These are phyloP conservation scores for Elsinoe fawcettii DNA, from an alignment of 2,329 filamentous ascomycete genomes.

Conservation along the genomic window DNA sequence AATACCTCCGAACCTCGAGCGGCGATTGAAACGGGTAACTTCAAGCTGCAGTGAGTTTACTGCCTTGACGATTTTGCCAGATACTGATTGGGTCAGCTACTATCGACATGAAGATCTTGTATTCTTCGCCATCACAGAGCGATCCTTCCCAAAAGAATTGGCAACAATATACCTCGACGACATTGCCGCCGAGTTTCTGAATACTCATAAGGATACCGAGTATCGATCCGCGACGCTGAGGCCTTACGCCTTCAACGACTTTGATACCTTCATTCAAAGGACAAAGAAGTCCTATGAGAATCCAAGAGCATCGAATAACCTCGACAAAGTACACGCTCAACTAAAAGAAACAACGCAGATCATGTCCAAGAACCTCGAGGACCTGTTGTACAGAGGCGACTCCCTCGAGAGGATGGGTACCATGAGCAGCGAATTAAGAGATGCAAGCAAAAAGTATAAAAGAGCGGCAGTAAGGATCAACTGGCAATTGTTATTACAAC, in stretches of 20 bases:
- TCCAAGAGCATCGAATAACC: conserved; percentile 79
- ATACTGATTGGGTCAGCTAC: conserved; percentile 52
- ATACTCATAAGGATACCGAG: conserved; percentile 66
- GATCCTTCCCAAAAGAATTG: conserved; percentile 91
- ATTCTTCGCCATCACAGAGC: conserved; percentile 90
- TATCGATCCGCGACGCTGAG: conserved; percentile 68
- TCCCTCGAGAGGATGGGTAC: conserved; percentile 95
- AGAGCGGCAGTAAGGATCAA: conserved; percentile 92
- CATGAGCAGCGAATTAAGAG: conserved; percentile 74
- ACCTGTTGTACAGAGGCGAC: conserved; percentile 88
- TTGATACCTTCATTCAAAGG: conserved; percentile 91
- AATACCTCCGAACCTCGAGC: conserved; percentile 86
- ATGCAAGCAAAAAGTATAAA: conserved; percentile 92
- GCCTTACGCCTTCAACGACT: conserved; percentile 95
- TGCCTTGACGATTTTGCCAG: neutral
- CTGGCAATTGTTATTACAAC: conserved; percentile 92
- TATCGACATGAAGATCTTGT: conserved; percentile 73
- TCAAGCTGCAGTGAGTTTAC: conserved; percentile 72
- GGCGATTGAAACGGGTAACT: conserved; percentile 76
- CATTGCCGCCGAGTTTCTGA: conserved; percentile 82
- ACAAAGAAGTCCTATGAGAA: conserved; percentile 94
- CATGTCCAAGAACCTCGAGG: conserved; percentile 99
- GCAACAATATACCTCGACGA: conserved; percentile 97
- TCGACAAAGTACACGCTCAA: conserved; percentile 94
- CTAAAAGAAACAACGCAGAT: conserved; percentile 96